These are phyloP conservation scores for Coemansia furcata DNA, from an alignment of 192 early-diverging fungal species.

Conservation along the genomic window DNA sequence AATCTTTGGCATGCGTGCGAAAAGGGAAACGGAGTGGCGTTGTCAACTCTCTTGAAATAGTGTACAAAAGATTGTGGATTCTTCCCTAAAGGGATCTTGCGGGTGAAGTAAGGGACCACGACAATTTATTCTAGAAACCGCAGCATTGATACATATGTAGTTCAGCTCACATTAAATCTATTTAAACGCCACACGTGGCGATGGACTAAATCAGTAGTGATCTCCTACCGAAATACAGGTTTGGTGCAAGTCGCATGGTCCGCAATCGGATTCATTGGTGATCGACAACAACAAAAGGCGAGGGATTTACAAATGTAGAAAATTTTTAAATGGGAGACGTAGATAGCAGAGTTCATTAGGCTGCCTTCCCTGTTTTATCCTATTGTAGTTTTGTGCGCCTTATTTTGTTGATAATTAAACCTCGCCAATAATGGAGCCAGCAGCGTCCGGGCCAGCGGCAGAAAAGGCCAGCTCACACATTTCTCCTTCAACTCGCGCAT, in stretches of 20 bases:
- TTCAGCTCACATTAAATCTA: background rate
- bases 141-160: background rate
- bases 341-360: background rate
- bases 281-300: background rate
- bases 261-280: background rate
- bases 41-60: background rate
- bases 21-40: background rate
- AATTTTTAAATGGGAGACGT: background rate
- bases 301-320: background rate
- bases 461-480: background rate
- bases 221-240: background rate
- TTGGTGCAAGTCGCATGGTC: background rate
- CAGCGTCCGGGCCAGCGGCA: background rate
- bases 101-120: background rate
- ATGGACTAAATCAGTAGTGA: too few species aligned
- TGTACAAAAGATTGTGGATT: background rate
- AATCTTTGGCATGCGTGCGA: background rate
- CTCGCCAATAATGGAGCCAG: background rate
- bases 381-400: background rate
- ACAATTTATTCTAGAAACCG: background rate
- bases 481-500: background rate
- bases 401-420: background rate
- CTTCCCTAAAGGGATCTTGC: background rate
- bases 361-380: background rate
- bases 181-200: too few species aligned